These are phyloP conservation scores for Fomitopsis betulina DNA, from an alignment of 1,284 basidiomycete species.

Conservation along the genomic window DNA sequence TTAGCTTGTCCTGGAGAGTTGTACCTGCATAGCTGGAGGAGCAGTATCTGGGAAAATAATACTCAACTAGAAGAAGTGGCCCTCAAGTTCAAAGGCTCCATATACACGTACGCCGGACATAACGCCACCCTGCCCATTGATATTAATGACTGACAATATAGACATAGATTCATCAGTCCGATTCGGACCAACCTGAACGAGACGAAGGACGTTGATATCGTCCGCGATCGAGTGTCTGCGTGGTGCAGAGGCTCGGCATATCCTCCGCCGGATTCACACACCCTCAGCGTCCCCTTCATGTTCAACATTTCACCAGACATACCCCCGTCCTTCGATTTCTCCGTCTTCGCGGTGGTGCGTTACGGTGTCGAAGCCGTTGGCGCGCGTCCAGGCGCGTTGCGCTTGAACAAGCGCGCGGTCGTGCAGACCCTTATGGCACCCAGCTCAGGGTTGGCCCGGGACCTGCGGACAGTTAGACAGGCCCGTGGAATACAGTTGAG, in stretches of 20 bases:
- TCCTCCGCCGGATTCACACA: conserved; percentile 4
- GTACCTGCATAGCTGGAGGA: conserved; percentile 3
- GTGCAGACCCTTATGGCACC: neutral
- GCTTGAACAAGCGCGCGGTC: conserved; percentile 1
- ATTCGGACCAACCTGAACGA: neutral
- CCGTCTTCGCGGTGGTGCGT: neutral
- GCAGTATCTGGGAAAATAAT: neutral
- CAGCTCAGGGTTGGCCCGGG: neutral
- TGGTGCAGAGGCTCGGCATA: conserved; percentile 5
- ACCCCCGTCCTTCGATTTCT: conserved; percentile 1
- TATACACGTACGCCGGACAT: conserved; percentile 1
- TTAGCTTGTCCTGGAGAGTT: neutral
- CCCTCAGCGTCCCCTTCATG: conserved; percentile 3
- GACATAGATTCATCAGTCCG: conserved; percentile 1
- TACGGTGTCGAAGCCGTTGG: conserved; percentile 6
- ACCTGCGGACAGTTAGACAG: neutral
- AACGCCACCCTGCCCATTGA: too few species aligned
- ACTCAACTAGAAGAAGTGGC: conserved; percentile 6
- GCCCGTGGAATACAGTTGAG: neutral
- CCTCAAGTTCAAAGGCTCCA: conserved; percentile 3
- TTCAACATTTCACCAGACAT: neutral
- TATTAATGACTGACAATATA: too few species aligned
- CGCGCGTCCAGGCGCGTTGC: conserved; percentile 3
- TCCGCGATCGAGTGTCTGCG: neutral
- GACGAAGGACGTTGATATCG: neutral